phyloP scores from a whole-genome alignment of 805 yeast species.

The Phaffomyces opuntiae region DNA sequence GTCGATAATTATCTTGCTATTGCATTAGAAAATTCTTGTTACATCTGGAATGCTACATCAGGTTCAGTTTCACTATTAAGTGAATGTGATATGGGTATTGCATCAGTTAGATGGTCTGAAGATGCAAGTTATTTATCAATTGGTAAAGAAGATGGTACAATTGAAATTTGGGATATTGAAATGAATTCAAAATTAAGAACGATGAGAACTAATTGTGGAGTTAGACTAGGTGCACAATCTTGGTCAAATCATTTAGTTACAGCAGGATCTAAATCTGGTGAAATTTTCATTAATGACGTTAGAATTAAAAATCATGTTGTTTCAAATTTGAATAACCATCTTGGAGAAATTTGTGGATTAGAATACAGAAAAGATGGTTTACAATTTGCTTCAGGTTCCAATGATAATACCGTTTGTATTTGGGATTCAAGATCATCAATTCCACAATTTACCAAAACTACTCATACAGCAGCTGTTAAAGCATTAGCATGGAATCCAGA shows the following conservation, averaged over 20 bases:
- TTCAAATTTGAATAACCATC: conserved; percentile 53
- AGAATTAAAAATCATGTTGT: conserved; percentile 74
- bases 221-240: conserved; percentile 74
- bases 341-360: conserved; percentile 89
- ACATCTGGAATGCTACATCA: conserved; percentile 85
- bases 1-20: conserved; percentile 73
- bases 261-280: conserved; percentile 84
- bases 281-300: conserved; percentile 83
- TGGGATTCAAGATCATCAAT: conserved; percentile 77
- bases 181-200: conserved; percentile 68
- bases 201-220: conserved; percentile 58
- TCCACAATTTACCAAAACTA: conserved; percentile 70
- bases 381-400: conserved; percentile 88
- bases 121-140: conserved; percentile 83
- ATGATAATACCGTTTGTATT: conserved; percentile 85
- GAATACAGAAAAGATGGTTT: conserved; percentile 80
- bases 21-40: conserved; percentile 77
- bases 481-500: conserved; percentile 95
- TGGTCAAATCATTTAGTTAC: conserved; percentile 82
- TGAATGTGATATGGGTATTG: conserved; percentile 50
- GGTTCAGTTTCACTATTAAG: conserved; percentile 69
- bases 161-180: conserved; percentile 93
- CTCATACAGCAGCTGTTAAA: conserved; percentile 91
- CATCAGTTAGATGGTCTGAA: conserved; percentile 84
- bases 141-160: conserved; percentile 74